Evolutionary conservation across 2,329 filamentous ascomycete species (phyloP).

Genomic region (Curvularia sp.): DNA sequence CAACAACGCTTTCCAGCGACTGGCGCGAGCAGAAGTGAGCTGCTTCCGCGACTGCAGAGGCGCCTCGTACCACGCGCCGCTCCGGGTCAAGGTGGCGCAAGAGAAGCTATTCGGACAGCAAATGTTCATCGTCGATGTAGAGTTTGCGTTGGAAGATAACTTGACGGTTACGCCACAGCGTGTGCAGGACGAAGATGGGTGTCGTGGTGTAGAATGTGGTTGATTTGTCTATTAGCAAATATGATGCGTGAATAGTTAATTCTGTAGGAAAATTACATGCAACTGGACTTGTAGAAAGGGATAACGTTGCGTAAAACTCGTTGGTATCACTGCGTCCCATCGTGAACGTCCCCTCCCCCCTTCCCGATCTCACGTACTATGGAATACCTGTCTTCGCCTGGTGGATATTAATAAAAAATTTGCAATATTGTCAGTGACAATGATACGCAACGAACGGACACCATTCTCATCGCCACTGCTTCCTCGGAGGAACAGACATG

Average conservation of each 20-base stretch:
- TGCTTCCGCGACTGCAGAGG: background rate
- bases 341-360: too few species aligned
- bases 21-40: background rate
- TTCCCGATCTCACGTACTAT: too few species aligned
- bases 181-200: background rate
- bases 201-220: background rate
- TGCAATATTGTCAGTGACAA: background rate
- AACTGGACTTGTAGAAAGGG: background rate
- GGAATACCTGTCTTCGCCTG: background rate
- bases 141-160: background rate
- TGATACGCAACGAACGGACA: background rate
- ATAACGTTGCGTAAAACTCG: background rate
- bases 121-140: background rate
- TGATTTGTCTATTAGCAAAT: background rate
- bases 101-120: background rate
- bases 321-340: background rate
- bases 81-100: background rate
- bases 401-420: background rate
- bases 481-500: slow-evolving; percentile 9
- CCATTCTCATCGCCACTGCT: background rate
- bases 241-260: background rate
- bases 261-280: background rate
- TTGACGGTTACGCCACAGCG: background rate
- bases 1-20: background rate
- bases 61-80: background rate